Base-by-base conservation (phyloP, 2,329 filamentous ascomycete genomes). In the Neofusicoccum cordaticola region DNA sequence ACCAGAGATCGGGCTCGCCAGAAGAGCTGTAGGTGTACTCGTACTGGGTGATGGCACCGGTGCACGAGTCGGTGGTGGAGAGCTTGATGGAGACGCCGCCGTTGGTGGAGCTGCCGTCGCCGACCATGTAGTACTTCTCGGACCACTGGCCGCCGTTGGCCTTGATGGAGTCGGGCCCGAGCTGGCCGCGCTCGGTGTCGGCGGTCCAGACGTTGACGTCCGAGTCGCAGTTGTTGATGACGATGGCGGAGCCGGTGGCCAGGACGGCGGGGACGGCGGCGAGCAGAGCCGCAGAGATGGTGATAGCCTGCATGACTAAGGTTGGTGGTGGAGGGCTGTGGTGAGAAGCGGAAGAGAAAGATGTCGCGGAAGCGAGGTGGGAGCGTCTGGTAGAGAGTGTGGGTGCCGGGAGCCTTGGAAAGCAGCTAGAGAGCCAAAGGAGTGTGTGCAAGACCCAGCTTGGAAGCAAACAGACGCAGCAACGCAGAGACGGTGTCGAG, bases 391-490 rank as follows among this genome's bases (percentile, higher is more conserved):
- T 41, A 78, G 75, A 35, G 76, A 77, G 67, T 69, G 76, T 72
- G 66, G 22, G 22, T 72, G 73, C 74, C 69, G 74, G 74, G 71
- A 75, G 72, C 74, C 77, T 67, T 76, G 75, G 75, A 77, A 74
- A 77, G 75, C 75, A 78, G 75, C 70, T 75, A 71, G 73, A 72
- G 74, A 75, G 74, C 74, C 69, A 74, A 69, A 75, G 64, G 75
- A 74, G 71, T 67, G 71, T 71, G 68, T 69, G 71, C 70, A 69
- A 72, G 75, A 71, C 75, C 75, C 74, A 74, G 73, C 72, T 75
- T 74, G 72, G 70, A 72, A 72, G 70, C 72, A 44, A 58, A 45
- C 48, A 51, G 53, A 65, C 41, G 27, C 62, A 60, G 48, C 53
- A 53, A 60, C 45, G 62, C 17, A 35, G 44, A 60, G 62, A 61